Base-by-base conservation (phyloP, 148 eudicot species). In the Cornus controversa region DNA sequence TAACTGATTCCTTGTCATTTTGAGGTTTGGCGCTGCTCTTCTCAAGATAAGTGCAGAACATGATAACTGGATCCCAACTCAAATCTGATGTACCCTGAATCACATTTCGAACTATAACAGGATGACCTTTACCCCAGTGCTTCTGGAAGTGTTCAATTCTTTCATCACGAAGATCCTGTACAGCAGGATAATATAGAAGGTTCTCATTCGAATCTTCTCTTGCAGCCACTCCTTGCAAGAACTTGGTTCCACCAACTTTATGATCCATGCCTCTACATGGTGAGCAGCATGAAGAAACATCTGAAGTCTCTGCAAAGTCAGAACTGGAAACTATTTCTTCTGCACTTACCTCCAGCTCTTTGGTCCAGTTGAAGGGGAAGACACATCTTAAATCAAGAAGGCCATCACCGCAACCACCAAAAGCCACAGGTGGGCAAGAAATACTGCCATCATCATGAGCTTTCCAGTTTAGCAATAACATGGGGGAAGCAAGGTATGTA, bases 71-170 rank as follows among this genome's bases (percentile, higher is more conserved):
- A 76, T 96, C 95, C 95, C 94, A 93, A 66, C 81, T 84, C 80
- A 88, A 76, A 75, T 81, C 66, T 62, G 85, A 76, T 29, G 69
- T 76, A 75, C 82, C 72, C 34, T 82, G 75, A 66, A 88, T 80
- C 77, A 90, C 87, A 79, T 83, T 80, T 68, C 89, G 92, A 78
- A 96, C 83, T 77, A 89, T 87, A 74, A 96, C 90, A 34, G 99
- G 99, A 67, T 96, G 98, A 78, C 93, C 94, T 71, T 80, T 88
- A 66, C 81, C 82, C 99, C 98, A 96, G 80, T 93, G 99, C 71
- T 79, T 86, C 87, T 88, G 98, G 80, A 96, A 96, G 81, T 93
- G 98, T 67, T 74, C 82, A 75, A 93, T 83, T 60, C 78, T 79
- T 70, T 79, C 81, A 50, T 82, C 84, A 71, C 74, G 82, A 76